Evolutionary conservation across 495 filamentous ascomycete species (phyloP).

Genomic region (Cairneyella variabilis): DNA sequence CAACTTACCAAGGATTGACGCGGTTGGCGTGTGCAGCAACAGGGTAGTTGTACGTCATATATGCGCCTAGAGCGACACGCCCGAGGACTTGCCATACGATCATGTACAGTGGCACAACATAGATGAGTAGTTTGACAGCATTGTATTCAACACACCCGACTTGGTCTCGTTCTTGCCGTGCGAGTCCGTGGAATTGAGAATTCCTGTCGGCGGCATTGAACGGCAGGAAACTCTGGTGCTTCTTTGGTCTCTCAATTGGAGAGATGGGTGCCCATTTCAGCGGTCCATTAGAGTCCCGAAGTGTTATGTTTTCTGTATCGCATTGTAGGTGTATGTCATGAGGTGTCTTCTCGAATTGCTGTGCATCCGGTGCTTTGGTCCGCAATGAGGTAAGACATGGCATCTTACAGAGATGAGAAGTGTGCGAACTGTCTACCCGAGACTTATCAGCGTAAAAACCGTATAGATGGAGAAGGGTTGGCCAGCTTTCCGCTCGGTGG

Average conservation of each 20-base stretch:
- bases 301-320: neutral
- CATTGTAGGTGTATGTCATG: neutral
- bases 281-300: neutral
- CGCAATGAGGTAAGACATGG: neutral
- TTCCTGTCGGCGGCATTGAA: conserved; percentile 36
- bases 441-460: neutral
- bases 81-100: conserved; percentile 65
- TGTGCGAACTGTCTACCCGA: neutral
- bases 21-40: conserved; percentile 56
- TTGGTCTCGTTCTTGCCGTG: conserved; percentile 58
- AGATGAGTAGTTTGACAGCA: conserved; percentile 62
- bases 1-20: conserved; percentile 47
- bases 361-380: neutral
- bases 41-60: conserved; percentile 57
- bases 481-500: no score
- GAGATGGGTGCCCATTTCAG: neutral
- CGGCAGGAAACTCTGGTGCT: neutral
- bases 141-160: conserved; percentile 78
- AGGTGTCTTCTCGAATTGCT: neutral
- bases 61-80: conserved; percentile 64
- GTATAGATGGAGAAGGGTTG: neutral
- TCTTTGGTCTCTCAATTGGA: no score
- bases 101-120: conserved; percentile 72
- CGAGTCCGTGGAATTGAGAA: conserved; percentile 66
- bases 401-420: neutral